phyloP scores from a whole-genome alignment of 2,329 filamentous ascomycete genomes.

The Myotisia sp. region DNA sequence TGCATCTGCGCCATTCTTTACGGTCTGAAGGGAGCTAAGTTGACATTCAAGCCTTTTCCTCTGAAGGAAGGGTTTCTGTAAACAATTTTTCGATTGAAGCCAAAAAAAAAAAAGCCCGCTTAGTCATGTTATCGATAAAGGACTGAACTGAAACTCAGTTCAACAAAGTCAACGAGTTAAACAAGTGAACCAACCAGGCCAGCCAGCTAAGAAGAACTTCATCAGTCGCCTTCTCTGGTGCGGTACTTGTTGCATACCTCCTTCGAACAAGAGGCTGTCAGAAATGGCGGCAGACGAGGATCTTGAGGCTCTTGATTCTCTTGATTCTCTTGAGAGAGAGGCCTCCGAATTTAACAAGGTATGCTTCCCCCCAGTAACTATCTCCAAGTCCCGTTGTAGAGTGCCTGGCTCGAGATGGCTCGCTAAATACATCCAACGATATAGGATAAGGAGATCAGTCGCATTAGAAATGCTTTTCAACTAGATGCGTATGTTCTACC shows the following conservation, averaged over 20 bases:
- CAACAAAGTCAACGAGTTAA: not conserved
- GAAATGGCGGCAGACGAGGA: slow-evolving; percentile 38
- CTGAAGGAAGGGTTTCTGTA: no score
- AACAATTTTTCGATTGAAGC: no score
- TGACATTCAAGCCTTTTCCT: no score
- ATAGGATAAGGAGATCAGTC: slow-evolving; percentile 87
- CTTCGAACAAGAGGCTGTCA: not conserved
- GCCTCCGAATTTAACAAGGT: slow-evolving; percentile 86
- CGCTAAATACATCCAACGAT: slow-evolving; percentile 2
- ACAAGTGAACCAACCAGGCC: not conserved
- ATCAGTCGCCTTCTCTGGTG: no score
- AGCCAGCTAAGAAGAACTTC: not conserved
- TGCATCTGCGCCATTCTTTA: slow-evolving; percentile 22
- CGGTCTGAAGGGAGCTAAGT: no score
- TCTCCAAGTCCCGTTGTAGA: no score
- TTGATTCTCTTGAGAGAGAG: slow-evolving; percentile 69
- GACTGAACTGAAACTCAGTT: not conserved
- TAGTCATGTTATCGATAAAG: slow-evolving; percentile 10
- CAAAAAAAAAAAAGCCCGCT: no score
- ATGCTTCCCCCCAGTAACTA: slow-evolving; percentile 15
- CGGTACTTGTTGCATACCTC: no score
- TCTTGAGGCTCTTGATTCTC: slow-evolving; percentile 52
- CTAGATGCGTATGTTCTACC: slow-evolving; percentile 47
- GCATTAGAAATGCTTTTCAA: slow-evolving; percentile 81
- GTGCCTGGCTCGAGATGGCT: slow-evolving; percentile 1